Evolutionary conservation across 768 basidiomycete genomes (phyloP), one percentile per base, ranked within the genome.

Genomic region (Boletus sensibilis): DNA sequence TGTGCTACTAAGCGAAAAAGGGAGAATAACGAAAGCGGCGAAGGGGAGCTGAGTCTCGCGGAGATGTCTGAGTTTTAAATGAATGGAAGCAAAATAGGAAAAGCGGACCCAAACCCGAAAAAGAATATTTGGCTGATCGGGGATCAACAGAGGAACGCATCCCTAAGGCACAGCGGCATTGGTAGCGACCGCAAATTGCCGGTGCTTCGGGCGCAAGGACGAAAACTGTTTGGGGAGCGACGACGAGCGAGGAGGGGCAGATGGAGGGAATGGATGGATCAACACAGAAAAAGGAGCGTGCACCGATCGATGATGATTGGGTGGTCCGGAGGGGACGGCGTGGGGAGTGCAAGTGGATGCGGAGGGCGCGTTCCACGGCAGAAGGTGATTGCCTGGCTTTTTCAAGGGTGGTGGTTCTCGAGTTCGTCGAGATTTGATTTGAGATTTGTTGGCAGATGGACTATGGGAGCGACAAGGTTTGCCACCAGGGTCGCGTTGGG

Each of bases 91-190:
- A 27, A 58, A 64, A 55, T 33, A 50, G 65, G 61, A 45, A 66
- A 52, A 60, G 57, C 71, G 72, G 72, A 71, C 61, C 63, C 59
- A 72, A 60, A 74, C 64, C 56, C 41, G 64, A 67, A 70, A 66
- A 65, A 69, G 67, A 67, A 64, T 67, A 50, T 70, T 66, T 70
- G 61, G 66, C 75, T 84, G 83, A 84, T 84, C 81, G 76, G 81
- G 81, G 83, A 84, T 84, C 83, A 84, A 76, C 71, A 72, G 72
- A 76, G 74, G 70, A 64, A 70, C 69, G 55, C 66, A 68, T 61
- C 56, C 60, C 53, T 57, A 50, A 72, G 71, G 71, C 61, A 72
- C 72, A 31, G 43, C 60, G 70, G 64, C 50, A 58, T 53, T 63
- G 57, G 52, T 55, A 51, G 60, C 69, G 47, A 63, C 64, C 70